phyloP scores from a whole-genome alignment of 352 stramenopile genomes.

The Discostella stelligera region DNA sequence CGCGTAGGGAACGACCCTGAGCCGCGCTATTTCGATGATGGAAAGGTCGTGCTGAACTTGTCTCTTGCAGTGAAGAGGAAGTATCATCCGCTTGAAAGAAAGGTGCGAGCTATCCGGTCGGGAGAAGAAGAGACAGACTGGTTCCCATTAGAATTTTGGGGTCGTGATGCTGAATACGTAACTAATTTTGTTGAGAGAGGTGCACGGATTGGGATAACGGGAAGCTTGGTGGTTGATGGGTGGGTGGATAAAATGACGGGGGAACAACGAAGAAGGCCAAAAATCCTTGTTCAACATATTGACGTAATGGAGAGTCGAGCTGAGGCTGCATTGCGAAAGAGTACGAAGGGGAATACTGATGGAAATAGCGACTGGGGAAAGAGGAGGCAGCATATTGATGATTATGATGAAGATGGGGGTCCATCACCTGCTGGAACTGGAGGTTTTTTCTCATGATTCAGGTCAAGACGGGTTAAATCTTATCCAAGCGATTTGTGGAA shows the following conservation, averaged over 20 bases:
- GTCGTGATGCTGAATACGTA: conserved; percentile 79
- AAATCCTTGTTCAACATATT: conserved; percentile 71
- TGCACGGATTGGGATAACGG: conserved; percentile 61
- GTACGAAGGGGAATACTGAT: conserved; percentile 35
- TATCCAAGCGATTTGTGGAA: conserved; percentile 32
- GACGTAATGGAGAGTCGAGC: conserved; percentile 76
- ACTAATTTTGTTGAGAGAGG: conserved; percentile 77
- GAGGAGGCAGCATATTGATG: conserved; percentile 8
- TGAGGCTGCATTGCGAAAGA: conserved; percentile 68
- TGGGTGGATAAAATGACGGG: conserved; percentile 69
- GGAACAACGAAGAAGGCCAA: conserved; percentile 53
- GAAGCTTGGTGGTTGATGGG: conserved; percentile 60
- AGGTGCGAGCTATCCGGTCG: conserved; percentile 58
- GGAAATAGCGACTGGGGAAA: conserved; percentile 2
- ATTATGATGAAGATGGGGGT: conserved; percentile 28
- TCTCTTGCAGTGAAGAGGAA: conserved; percentile 79
- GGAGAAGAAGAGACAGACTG: conserved; percentile 85
- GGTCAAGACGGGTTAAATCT: no score
- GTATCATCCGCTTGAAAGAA: conserved; percentile 78
- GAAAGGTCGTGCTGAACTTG: conserved; percentile 82
- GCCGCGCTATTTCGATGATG: conserved; percentile 82
- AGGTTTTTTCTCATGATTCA: conserved; percentile 47
- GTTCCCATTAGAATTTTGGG: conserved; percentile 85
- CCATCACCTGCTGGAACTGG: conserved; percentile 35
- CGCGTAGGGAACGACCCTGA: conserved; percentile 77